Percentiles rank a stretch among this genome's conserved stretches.
phyloP scores from a whole-genome alignment of 768 basidiomycete species.

The Podaxis sp. region DNA sequence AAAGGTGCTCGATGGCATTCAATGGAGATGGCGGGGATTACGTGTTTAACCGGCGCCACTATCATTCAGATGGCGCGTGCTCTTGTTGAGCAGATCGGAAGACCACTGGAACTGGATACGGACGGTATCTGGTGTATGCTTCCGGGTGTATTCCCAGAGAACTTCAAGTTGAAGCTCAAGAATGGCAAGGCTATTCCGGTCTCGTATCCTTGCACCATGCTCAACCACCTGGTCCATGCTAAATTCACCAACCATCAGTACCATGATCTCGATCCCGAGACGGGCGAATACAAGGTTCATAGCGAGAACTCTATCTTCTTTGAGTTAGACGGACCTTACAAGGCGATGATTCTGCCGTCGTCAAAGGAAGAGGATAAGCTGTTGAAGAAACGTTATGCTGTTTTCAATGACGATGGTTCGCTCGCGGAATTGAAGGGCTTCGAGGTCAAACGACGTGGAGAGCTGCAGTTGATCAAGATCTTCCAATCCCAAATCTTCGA shows the following conservation, averaged over 20 bases:
- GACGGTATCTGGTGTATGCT: constrained; percentile 99
- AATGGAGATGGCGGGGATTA: constrained; percentile 99
- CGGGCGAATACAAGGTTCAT: constrained; percentile 80
- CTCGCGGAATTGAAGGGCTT: constrained; percentile 99
- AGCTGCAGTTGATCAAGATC: constrained; percentile 97
- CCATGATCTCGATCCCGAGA: constrained; percentile 83
- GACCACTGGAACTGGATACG: constrained; percentile 95
- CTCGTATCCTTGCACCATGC: constrained; percentile 99
- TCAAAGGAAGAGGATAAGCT: constrained; percentile 99
- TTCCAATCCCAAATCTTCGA: constrained; percentile 99
- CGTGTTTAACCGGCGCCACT: constrained; percentile 93
- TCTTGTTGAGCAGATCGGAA: constrained; percentile 95
- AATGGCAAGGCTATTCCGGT: constrained; percentile 85
- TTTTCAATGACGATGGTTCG: constrained; percentile 96
- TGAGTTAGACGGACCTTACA: constrained; percentile 97
- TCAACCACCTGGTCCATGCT: constrained; percentile 95
- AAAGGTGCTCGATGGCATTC: constrained; percentile 99
- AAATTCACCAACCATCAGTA: constrained; percentile 98
- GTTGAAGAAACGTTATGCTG: constrained; percentile 97
- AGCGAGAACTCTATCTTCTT: constrained; percentile 99
- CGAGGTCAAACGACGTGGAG: constrained; percentile 96
- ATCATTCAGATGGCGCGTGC: constrained; percentile 99
- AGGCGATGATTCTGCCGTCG: constrained; percentile 97
- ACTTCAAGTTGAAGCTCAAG: constrained; percentile 90
- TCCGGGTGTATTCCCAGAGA: constrained; percentile 95